Evolutionary conservation across 176 grass and related monocot species (phyloP).

Genomic region (Lolium multiflorum): DNA sequence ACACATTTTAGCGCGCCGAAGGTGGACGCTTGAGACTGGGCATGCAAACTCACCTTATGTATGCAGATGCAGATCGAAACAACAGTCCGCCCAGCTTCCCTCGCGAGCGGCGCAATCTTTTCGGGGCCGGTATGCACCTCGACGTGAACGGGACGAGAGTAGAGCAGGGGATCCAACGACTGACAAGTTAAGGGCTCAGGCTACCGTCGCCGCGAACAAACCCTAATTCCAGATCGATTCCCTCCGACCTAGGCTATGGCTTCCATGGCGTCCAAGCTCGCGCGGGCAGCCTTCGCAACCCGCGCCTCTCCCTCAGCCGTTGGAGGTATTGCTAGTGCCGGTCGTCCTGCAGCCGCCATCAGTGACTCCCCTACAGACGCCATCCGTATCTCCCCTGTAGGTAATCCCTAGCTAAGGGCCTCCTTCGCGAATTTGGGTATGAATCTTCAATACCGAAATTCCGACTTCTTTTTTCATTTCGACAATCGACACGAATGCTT

Average conservation of each 20-base stretch:
- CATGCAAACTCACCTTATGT: too few species aligned
- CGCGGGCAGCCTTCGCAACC: not conserved
- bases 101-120: too few species aligned
- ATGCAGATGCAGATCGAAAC: too few species aligned
- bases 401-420: not conserved
- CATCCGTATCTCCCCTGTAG: not conserved
- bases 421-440: not conserved
- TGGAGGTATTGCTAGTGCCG: too few species aligned
- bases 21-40: too few species aligned
- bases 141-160: too few species aligned
- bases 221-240: not conserved
- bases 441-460: not conserved
- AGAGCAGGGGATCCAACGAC: too few species aligned
- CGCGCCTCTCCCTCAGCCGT: not conserved
- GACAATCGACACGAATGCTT: not conserved
- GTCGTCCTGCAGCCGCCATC: not conserved
- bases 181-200: too few species aligned
- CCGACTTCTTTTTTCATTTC: not conserved
- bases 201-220: not conserved
- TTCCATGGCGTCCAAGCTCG: not conserved
- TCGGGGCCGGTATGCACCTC: too few species aligned
- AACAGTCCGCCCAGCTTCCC: too few species aligned
- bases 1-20: too few species aligned
- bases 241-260: not conserved
- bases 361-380: not conserved